Base-by-base conservation (phyloP, 2,329 filamentous ascomycete species). In the Fusarium sp. region DNA sequence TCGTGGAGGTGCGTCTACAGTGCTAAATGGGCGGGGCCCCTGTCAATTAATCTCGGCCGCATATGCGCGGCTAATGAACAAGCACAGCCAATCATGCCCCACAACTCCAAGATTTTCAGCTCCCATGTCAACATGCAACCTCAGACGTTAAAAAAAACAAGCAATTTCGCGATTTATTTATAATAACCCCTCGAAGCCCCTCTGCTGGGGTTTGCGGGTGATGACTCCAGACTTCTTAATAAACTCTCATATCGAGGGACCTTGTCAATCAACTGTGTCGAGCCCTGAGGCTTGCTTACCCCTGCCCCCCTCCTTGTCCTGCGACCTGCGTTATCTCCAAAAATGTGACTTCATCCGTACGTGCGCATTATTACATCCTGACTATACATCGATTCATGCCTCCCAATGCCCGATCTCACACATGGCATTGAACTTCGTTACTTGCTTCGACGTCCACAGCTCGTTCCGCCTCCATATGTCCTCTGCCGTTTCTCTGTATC, bases 11-110 rank as follows among this genome's bases (percentile, higher is more conserved):
- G 15, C 2, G 10, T n/a, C 42, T 65, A 78, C 75, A 75, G 76
- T 78, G 72, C 45, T 36, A 50, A 39, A 35, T 24, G 24, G 15
- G 41, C 44, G 14, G 24, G 22, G 42, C 65, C 75, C 70, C 62
- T 76, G 75, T 53, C 44, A 60, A 48, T 74, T 72, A 78, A 78
- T 78, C 75, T 78, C 76, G 75, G 76, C 61, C 70, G 74, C 76
- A 76, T 78, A 71, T 69, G 72, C 71, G 71, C 75, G 68, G 63
- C 76, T 78, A 76, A 71, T 78, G 65, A 75, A 53, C 66, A 47
- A 36, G 51, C 26, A 61, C 44, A 57, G 30, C 76, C 65, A 78
- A 75, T 78, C 76, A 78, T 28, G 45, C 24, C 62, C 51, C 54
- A 42, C 36, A 36, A 24, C 41, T 39, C 47, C 47, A 47, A 48